Evolutionary conservation across 768 basidiomycete genomes (phyloP), one percentile per base, ranked within the genome.

Genomic region (Xerocomellus amylosporus): DNA sequence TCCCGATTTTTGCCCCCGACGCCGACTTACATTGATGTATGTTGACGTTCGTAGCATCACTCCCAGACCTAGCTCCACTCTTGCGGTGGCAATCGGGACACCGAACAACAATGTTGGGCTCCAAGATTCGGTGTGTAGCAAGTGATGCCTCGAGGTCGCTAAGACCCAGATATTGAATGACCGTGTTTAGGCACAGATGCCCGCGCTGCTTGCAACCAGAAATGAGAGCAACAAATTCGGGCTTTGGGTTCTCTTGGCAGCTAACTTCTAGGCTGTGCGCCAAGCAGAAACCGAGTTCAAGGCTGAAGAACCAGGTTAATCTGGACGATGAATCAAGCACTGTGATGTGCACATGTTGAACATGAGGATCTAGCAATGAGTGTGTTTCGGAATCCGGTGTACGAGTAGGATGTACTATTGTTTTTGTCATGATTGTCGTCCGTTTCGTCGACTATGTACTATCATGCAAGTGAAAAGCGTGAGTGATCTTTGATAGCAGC

Each of bases 221-320:
- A n/a, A 41, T 10, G 19, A 46, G 4, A 40, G 8, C 24, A 55
- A 56, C 8, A 30, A 41, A 14, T 15, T 46, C n/a, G 44, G 53
- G 17, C 33, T 55, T 8, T 56, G 54, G 55, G 37, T 56, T 42
- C 39, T 55, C 53, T 33, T 56, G 22, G 2, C 28, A 10, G 40
- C 31, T 4, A 19, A 9, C 31, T 52, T 52, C 17, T 34, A 46
- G 17, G 7, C 3, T 9, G 13, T 13, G 7, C 17, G 33, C 31
- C 14, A 22, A 46, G 39, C 6, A 33, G 33, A 33, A 33, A 1
- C 13, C 13, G 13, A 14, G 14, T 33, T 14, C 33, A 13, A 33
- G 33, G 13, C 33, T 34, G 33, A 34, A 34, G 33, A 13, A 13
- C 14, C 6, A 34, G 33, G 33, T 34, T 34, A 14, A 8, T 36